These are phyloP conservation scores for Nakaseomyces glabratus DNA, from an alignment of 1,139 yeast genomes.

Conservation along the genomic window DNA sequence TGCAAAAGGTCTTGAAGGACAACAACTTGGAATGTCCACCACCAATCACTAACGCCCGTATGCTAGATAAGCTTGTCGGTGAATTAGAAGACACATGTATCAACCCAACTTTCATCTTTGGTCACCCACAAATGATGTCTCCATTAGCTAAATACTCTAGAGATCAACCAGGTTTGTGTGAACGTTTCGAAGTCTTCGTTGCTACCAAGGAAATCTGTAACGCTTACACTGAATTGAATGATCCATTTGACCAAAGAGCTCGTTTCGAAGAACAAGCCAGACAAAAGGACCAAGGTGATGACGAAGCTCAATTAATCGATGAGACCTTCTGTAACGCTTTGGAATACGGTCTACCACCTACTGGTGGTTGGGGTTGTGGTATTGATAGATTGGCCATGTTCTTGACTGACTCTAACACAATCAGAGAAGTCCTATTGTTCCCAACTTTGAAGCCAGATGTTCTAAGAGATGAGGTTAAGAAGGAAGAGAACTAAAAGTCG, in stretches of 20 bases:
- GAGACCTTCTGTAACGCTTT: constrained; percentile 96
- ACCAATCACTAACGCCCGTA: constrained; percentile 95
- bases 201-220: constrained; percentile 98
- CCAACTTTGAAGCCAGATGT: constrained; percentile 96
- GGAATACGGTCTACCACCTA: constrained; percentile 98
- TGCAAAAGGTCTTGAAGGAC: constrained; percentile 69
- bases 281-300: constrained; percentile 98
- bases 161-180: constrained; percentile 87
- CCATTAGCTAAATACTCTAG: constrained; percentile 97
- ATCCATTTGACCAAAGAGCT: constrained; percentile 95
- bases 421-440: constrained; percentile 95
- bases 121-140: constrained; percentile 99
- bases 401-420: constrained; percentile 90
- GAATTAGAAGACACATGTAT: constrained; percentile 87
- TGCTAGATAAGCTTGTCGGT: constrained; percentile 96
- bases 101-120: constrained; percentile 95
- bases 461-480: constrained; percentile 29
- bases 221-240: constrained; percentile 98
- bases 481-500: constrained; percentile 14
- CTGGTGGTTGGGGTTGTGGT: constrained; percentile 99
- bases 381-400: constrained; percentile 97
- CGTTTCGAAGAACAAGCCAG: constrained; percentile 98
- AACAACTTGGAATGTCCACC: constrained; percentile 88
- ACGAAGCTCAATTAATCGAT: constrained; percentile 94
- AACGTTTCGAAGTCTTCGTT: constrained; percentile 96